Base-by-base conservation (phyloP, 352 stramenopile species). In the Pythium brachiatum region DNA sequence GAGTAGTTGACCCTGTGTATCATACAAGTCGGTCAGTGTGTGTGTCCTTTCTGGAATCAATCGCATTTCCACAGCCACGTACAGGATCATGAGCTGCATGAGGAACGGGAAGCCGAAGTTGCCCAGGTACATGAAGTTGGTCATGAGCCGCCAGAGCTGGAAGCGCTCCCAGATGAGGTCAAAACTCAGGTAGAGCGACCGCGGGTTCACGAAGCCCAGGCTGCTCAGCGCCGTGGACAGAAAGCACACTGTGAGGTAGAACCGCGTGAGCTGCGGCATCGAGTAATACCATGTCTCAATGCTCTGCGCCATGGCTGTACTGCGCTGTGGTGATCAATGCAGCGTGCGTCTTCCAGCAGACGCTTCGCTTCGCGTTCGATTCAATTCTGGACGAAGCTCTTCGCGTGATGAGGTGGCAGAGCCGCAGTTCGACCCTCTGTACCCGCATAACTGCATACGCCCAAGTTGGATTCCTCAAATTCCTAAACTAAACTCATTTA, bases 51-150 rank as follows among this genome's bases (percentile, higher is more conserved):
- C 5, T 3, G 25, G 34, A 54, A 9, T 44, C 20, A 8, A 20
- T 25, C 18, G 23, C n/a, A 34, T 15, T 44, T 25, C 32, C 34
- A 62, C 52, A 5, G 34, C 15, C 2, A 73, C 80, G 57, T 70
- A 96, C 87, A 97, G 64, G 60, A 97, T 89, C 78, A 96, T 94
- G 57, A 96, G 81, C 59, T 94, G 82, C 79, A 97, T 94, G 70
- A 97, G 83, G 67, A 97, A 95, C 34, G 83, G 77, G 61, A 97
- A 95, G 65, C 82, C 86, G 54, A 95, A 95, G 66, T 80, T 81
- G 32, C 89, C 89, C 25, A 97, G 81, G 72, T 77, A 97, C 70
- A 95, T 91, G 71, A 96, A 96, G 73, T 79, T 84, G 53, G 89
- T 95, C 61, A 86, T 78, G 65, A 97, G 73, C 26, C 89, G 85